Base-by-base conservation (phyloP, 2,329 filamentous ascomycete genomes). In the Neurospora sp. region DNA sequence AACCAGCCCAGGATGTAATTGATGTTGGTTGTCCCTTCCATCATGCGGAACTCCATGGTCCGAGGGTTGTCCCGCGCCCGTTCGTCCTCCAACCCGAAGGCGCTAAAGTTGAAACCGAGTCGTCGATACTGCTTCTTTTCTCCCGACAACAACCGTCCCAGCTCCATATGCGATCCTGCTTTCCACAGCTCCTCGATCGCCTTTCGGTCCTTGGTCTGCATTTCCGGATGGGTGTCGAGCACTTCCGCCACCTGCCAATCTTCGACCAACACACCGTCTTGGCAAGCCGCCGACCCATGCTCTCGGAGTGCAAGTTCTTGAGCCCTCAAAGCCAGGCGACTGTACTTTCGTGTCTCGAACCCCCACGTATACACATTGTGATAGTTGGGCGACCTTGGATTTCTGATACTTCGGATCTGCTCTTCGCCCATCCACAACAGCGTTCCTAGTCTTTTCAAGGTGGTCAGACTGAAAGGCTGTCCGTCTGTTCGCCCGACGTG, bases 91-190 rank as follows among this genome's bases (percentile, higher is more conserved):
- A 75, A 72, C 1, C 77, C 79, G 65, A 81, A 80, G 1, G 79
- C 77, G 70, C 79, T 80, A 66, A 82, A 82, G 73, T 82, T 82
- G 76, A 81, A 81, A 1, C 81, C 80, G 3, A 82, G 77, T 5
- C 80, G 77, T 0, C 79, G 77, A 72, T 79, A 77, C 68, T 76
- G 75, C 40, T 74, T 75, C 39, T 74, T 74, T 0, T 74, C 70
- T 0, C 80, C 80, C 1, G 80, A 80, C 12, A 82, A 75, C 36
- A 82, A 73, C 66, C 71, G 73, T 8, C 80, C 80, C 5, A 82
- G 76, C 62, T 80, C 75, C 3, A 71, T 52, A 40, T 78, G 73
- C 0, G 77, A 77, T 1, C 66, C 57, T 0, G 74, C 72, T 5
- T 71, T 71, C 75, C 77, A 78, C 37, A 82, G 81, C 43, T 74